Conservation (phyloP, 2,329 filamentous ascomycete species). For the Fusarium musae region DNA sequence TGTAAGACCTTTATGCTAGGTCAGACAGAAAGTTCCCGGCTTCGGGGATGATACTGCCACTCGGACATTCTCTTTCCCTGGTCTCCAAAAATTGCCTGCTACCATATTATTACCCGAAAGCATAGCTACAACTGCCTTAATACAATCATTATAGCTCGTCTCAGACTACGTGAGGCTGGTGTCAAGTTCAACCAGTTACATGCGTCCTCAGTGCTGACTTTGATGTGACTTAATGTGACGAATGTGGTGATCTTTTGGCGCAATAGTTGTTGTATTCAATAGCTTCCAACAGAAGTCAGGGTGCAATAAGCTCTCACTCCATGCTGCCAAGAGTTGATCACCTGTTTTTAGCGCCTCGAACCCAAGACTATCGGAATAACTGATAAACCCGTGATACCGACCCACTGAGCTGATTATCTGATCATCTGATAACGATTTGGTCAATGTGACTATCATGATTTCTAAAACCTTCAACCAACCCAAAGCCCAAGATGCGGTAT, state of each 20-base stretch:
- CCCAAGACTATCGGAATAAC: not conserved
- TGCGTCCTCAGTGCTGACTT: fast-evolving
- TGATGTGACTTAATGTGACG: not conserved
- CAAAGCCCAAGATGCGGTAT: not conserved
- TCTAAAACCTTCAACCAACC: not conserved
- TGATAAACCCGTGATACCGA: slow-evolving; percentile 6
- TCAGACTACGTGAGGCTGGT: not conserved
- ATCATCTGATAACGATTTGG: slow-evolving; percentile 16
- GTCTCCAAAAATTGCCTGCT: not conserved
- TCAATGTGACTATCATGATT: not conserved
- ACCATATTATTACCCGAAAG: not conserved
- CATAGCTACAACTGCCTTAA: not conserved
- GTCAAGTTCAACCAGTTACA: not conserved
- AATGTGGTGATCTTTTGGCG: not conserved
- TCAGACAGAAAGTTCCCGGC: no score
- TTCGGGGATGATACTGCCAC: fast-evolving
- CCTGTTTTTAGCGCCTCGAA: no score
- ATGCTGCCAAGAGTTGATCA: not conserved
- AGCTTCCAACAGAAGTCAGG: not conserved
- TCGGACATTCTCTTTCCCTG: fast-evolving
- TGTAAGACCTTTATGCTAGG: fast-evolving
- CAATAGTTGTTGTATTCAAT: not conserved
- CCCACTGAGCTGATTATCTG: slow-evolving; percentile 18
- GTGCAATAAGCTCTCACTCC: fast-evolving
- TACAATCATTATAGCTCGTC: not conserved